phyloP scores from a whole-genome alignment of 2,329 filamentous ascomycete genomes.

The Pestalotiopsis sp. region DNA sequence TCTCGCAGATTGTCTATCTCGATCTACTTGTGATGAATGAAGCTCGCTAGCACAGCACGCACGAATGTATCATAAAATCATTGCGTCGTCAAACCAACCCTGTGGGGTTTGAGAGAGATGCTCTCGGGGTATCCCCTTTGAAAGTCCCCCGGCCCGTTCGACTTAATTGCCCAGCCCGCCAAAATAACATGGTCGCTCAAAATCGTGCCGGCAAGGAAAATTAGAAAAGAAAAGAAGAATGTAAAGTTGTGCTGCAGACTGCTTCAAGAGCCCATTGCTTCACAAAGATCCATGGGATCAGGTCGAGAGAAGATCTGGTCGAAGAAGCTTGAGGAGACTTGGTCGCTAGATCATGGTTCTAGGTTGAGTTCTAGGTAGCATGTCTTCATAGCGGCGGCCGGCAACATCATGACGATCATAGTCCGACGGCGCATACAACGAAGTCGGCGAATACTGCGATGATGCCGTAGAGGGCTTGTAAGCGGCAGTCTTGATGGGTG shows the following conservation, averaged over 20 bases:
- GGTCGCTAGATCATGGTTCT: conserved; percentile 10
- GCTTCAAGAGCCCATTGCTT: neutral
- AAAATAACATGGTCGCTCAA: neutral
- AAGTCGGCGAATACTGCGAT: conserved; percentile 10
- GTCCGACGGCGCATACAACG: neutral
- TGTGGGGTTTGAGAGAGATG: neutral
- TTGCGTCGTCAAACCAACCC: conserved; percentile 3
- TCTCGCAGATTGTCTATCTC: neutral
- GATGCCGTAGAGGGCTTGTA: conserved; percentile 5
- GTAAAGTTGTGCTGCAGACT: neutral
- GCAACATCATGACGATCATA: conserved; percentile 7
- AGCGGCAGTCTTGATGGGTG: neutral
- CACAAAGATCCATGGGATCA: neutral
- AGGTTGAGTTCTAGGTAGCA: conserved; percentile 15
- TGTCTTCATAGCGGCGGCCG: conserved; percentile 16
- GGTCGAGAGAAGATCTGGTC: neutral
- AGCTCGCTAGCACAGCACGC: conserved; percentile 5
- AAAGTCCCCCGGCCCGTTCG: neutral
- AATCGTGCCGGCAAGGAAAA: neutral
- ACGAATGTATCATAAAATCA: conserved; percentile 8
- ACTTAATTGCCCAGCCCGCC: neutral
- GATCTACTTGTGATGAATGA: neutral
- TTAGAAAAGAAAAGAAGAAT: neutral
- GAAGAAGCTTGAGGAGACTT: neutral
- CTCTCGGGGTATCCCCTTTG: neutral